A percentile compares a stretch with the other conserved stretches of the same genome.
phyloP scores from a whole-genome alignment of 306 rosid species.

The Cicer judaicum region DNA sequence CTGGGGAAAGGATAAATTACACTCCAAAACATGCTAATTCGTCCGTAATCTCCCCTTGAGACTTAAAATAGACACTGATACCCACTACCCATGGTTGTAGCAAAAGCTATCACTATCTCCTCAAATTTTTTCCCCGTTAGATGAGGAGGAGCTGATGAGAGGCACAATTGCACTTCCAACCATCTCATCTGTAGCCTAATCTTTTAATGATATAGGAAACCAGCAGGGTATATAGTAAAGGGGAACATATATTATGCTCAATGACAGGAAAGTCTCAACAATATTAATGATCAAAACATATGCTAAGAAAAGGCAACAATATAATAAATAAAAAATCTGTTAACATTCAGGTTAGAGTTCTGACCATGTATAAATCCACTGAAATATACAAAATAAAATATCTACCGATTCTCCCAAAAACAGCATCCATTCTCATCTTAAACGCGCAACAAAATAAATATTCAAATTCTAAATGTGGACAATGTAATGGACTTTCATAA shows the following conservation, averaged over 20 bases:
- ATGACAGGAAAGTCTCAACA: constrained; percentile 16
- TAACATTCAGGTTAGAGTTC: constrained; percentile 5
- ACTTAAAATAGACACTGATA: background rate
- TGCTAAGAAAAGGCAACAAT: background rate
- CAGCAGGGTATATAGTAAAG: constrained; percentile 16
- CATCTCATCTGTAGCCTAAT: background rate
- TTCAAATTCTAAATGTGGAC: constrained; percentile 11
- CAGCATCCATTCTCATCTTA: constrained; percentile 12
- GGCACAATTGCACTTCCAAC: constrained; percentile 17
- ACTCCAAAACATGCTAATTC: constrained; percentile 19
- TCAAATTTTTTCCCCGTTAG: background rate
- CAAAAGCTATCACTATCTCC: constrained; percentile 15
- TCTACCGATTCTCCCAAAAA: background rate
- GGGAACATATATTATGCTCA: constrained; percentile 3
- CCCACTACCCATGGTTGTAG: constrained; percentile 12
- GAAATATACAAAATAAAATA: constrained; percentile 6
- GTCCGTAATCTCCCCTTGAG: constrained; percentile 16
- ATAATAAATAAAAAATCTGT: background rate
- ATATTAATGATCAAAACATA: constrained; percentile 12
- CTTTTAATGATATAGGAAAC: constrained; percentile 22
- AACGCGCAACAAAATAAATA: constrained; percentile 5
- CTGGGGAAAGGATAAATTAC: constrained; percentile 17
- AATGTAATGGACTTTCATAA: background rate
- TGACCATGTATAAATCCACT: constrained; percentile 18
- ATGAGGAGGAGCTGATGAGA: background rate